Evolutionary conservation across 2,329 filamentous ascomycete genomes (phyloP), one percentile per base, ranked within the genome.

Genomic region (Dendryphion nanum): DNA sequence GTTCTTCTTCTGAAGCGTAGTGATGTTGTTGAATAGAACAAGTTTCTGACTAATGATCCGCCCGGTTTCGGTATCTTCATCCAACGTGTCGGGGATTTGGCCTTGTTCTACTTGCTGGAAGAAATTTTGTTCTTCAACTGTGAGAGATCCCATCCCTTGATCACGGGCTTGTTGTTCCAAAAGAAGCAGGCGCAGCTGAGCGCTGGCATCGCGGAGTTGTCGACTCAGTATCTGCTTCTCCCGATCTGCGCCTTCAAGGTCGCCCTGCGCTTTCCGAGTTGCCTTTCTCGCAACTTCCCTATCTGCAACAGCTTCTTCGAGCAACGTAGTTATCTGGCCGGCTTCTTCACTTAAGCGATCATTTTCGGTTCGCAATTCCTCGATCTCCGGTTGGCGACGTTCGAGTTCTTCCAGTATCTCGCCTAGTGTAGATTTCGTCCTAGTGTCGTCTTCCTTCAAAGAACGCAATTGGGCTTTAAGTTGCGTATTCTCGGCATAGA

Each of bases 11-110:
- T 96, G 89, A 7, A 98, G 73, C 38, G 95, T 86, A 41, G 80
- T 75, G 26, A 96, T 81, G 48, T 89, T 83, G 55, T 86, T 89
- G 78, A 95, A 98, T 1, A 89, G 81, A 6, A 90, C 86, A n/a
- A 97, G 74, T 44, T 90, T 85, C 57, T 93, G 81, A 18, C 86
- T 93, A 53, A 98, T 95, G 64, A 95, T 85, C 40, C 83, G 83
- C 54, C 91, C 88, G 1, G 90, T 95, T 46, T 89, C 85, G 4
- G 86, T 90, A 61, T 90, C 76, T 48, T 88, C 41, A 5, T 79
- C 76, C 6, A 50, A 45, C 40, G 84, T 80, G 39, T 88, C 85
- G 6, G 79, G 76, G 17, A 91, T 73, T 53, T 93, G 83, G 37
- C 89, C 86, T 42, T 80, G 79, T 46, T 88, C 84, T 6, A 95